These are phyloP conservation scores for Thymus quinquecostatus DNA, from an alignment of 257 asterid species.

Conservation along the genomic window DNA sequence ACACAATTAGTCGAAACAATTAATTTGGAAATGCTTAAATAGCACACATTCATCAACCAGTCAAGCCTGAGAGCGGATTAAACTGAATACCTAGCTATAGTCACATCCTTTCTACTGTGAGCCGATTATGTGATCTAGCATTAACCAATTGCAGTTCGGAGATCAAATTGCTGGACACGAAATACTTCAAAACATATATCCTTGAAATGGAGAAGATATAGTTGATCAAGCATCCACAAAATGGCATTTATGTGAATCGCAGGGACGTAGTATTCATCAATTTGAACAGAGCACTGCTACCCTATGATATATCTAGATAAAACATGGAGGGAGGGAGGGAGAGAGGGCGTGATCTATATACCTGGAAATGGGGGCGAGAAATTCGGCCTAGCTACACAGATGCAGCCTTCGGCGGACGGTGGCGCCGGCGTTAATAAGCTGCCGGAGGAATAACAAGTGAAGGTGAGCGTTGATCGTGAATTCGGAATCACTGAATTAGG, in stretches of 20 bases:
- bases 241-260: not conserved
- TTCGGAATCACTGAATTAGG: constrained; percentile 26
- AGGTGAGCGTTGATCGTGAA: not conserved
- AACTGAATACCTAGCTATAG: not conserved
- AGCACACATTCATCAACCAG: constrained; percentile 1
- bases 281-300: not conserved
- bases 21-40: constrained; percentile 3
- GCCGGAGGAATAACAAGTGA: constrained; percentile 8
- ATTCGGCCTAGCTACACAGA: not conserved
- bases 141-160: not conserved
- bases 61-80: constrained; percentile 1
- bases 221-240: not conserved
- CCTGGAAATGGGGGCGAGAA: not conserved
- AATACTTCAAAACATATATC: not conserved
- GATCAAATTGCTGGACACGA: not conserved
- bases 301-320: not conserved
- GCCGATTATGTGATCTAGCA: not conserved
- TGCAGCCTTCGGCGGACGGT: not conserved
- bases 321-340: not conserved
- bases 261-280: not conserved
- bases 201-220: not conserved
- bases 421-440: constrained; percentile 23
- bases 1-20: constrained; percentile 4
- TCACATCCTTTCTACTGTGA: not conserved
- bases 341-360: constrained; percentile 3